Base-by-base conservation (phyloP, 1,284 basidiomycete genomes). In the Pyrrhoderma lamaoense region DNA sequence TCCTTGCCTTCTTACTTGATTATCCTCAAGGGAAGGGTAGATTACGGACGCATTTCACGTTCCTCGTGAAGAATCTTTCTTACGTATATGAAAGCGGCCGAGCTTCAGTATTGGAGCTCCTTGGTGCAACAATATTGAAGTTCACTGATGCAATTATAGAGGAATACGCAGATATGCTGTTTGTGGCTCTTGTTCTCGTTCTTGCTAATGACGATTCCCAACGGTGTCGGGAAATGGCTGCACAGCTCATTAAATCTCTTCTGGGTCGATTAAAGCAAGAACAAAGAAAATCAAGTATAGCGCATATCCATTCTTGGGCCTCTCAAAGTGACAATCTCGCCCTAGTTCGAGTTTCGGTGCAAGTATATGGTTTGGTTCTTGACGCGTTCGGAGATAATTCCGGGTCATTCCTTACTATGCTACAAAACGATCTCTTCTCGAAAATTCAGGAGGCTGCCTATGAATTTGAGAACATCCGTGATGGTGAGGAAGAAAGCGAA, bases 11-110 rank as follows among this genome's bases (percentile, higher is more conserved):
- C 76, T 72, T 99, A 53, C 80, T 99, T 37, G 95, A 99, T 62
- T 99, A 99, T 62, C 96, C 96, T 1, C 96, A 99, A 65, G 96
- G 96, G 35, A 89, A 92, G 60, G 89, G 88, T 1, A 82, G 95
- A 2, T 74, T 99, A 9, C 84, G 82, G 56, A 86, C 83, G 47
- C 90, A 92, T 60, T 89, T 99, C 77, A 79, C 85, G 0, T 97
- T 97, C 72, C 76, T 99, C 22, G 91, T 93, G 21, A 92, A 91
- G 65, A 99, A 99, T 64, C 70, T 98, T 22, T 85, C 90, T 3
- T 99, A 98, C 66, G 79, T 86, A 25, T 83, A 90, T 65, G 93
- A 98, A 62, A 89, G 83, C 49, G 96, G 96, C 0, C 80, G 96
- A 37, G 76, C 82, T 48, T 97, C 93, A 16, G 91, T 97, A 19